phyloP scores from a whole-genome alignment of 1,284 basidiomycete genomes.

The Puccinia polysora region DNA sequence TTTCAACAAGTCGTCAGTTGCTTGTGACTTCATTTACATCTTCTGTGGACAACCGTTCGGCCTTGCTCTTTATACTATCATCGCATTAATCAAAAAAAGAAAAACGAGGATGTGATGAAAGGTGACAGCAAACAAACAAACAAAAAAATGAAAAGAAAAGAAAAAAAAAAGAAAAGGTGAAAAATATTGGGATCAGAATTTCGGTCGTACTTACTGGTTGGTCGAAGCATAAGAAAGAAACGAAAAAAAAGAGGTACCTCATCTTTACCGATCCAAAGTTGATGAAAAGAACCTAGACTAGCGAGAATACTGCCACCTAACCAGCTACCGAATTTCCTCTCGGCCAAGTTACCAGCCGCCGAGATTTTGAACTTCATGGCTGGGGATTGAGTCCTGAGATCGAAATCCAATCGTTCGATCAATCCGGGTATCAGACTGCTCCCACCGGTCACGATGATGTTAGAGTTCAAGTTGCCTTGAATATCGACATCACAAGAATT shows the following conservation, averaged over 20 bases:
- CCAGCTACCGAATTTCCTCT: slow-evolving; percentile 85
- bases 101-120: not conserved
- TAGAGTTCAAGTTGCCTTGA: slow-evolving; percentile 78
- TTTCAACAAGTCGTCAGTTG: too few relatives aligned
- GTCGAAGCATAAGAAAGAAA: not conserved
- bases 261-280: slow-evolving; percentile 85
- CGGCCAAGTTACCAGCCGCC: slow-evolving; percentile 77
- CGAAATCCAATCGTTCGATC: slow-evolving; percentile 73
- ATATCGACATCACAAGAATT: slow-evolving; percentile 84
- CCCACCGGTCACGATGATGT: slow-evolving; percentile 91
- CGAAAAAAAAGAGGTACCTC: slow-evolving; percentile 55
- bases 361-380: slow-evolving; percentile 71
- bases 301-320: slow-evolving; percentile 87
- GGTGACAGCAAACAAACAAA: not conserved
- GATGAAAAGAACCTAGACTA: slow-evolving; percentile 91
- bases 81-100: not conserved
- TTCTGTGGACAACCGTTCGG: slow-evolving; percentile 29
- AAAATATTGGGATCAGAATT: not conserved
- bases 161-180: slow-evolving; percentile 4
- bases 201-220: not conserved
- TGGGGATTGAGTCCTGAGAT: slow-evolving; percentile 71
- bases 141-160: not conserved
- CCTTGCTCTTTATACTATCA: slow-evolving; percentile 42
- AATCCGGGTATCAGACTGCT: slow-evolving; percentile 81
- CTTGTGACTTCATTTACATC: slow-evolving; percentile 42